Evolutionary conservation across 1,284 basidiomycete genomes (phyloP), one percentile per base, ranked within the genome.

Genomic region (Microbotryomycetes sp.): DNA sequence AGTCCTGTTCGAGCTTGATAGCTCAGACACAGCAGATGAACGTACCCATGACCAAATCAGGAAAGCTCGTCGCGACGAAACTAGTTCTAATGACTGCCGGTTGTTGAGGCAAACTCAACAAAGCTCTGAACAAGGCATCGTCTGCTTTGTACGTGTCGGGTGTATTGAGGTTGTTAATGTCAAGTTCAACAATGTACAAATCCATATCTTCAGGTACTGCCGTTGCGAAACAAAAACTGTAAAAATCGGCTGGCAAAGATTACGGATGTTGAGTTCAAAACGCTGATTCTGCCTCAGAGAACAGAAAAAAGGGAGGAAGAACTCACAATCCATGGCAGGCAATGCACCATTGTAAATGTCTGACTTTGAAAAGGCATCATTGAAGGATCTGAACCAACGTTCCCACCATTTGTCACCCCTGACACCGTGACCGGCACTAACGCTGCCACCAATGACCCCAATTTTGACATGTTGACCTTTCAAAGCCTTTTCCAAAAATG

Each of bases 371-470:
- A 42, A 42, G 9, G 36, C 36, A 19, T 42, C 36, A 19, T 42
- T 42, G 36, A 42, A 42, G 19, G 36, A 12, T 19, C 36, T 42
- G 36, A 42, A 42, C 36, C 36, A 42, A 12, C 36, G 36, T 42
- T 42, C 36, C 36, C 36, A 42, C 36, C 36, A 42, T 42, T 42
- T 42, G 19, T 42, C 36, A 19, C 36, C 36, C 12, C 36, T 9
- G 12, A 42, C 36, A 19, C 36, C 36, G 19, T 42, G 36, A 19
- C 36, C 36, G 36, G 36, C 36, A 19, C 36, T 68, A 4, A 69
- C 69, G 16, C 63, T 66, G 15, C 69, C 70, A 2, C 69, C 70
- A 12, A 71, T 47, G 16, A 66, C 56, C 2, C 62, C 65, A 7
- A 69, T 64, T 49, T 48, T 57, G 29, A 71, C 36, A 12, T 46